Evolutionary conservation across 2,329 filamentous ascomycete species (phyloP), one percentile per base, ranked within the genome.

Genomic region (Fusarium brevicatenulatum): DNA sequence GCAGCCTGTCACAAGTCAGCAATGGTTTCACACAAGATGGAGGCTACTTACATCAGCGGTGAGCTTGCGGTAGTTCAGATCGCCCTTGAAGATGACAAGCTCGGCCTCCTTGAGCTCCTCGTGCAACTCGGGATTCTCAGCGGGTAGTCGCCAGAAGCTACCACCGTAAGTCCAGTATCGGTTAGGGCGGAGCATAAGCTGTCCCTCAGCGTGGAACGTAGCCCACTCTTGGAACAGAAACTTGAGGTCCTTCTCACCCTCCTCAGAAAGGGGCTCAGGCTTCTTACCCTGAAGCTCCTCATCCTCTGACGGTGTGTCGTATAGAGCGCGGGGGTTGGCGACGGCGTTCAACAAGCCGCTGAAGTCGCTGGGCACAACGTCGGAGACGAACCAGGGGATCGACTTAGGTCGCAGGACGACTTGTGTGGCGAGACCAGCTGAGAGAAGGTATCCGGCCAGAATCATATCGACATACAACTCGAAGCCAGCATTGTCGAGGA

Each of bases 351-450:
- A 89, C 5, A 98, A 88, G n/a, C 92, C 91, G 3, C 86, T 87
- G 77, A 98, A 98, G 83, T 99, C 96, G 44, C 86, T 87, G 0
- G 95, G 95, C 16, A 97, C 83, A 7, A 98, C 96, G 78, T 99
- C 96, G 2, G 95, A 98, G 53, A 99, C 96, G 80, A 98, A 99
- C 96, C 96, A 99, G 2, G 96, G 96, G 66, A 99, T 95, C 28
- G 91, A 92, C 84, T 99, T 99, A 57, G 96, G 95, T 78, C 97
- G 95, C 15, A 99, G 88, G 25, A 98, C 91, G 19, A 99, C 88
- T 30, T 91, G 90, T 0, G 95, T 98, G 1, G 96, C 96, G 10
- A 99, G 89, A 1, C 92, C 93, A 0, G 94, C 88, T 1, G 94
- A 91, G 11, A 99, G 87, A 19, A 99, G 87, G 80, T 97, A 99